Percentiles rank a stretch among this genome's conserved stretches.
These are phyloP conservation scores for Xylaria cubensis DNA, from an alignment of 495 filamentous ascomycete genomes.

Conservation along the genomic window DNA sequence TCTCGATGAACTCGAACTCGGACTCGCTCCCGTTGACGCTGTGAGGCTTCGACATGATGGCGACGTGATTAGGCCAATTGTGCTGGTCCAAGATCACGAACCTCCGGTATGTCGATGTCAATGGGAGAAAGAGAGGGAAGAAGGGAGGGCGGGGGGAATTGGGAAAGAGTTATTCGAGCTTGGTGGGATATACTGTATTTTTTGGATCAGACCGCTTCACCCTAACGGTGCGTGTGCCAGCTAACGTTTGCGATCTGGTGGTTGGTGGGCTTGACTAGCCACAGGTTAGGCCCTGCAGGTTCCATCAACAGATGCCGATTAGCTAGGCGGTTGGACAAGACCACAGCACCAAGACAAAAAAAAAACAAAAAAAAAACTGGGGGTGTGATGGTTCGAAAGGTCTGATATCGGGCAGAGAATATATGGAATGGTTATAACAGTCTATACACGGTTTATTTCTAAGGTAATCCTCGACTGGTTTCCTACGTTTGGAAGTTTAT, in stretches of 20 bases:
- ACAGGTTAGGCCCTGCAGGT: background rate
- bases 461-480: background rate
- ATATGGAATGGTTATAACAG: background rate
- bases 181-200: slow-evolving; percentile 19
- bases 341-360: background rate
- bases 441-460: background rate
- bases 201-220: slow-evolving; percentile 26
- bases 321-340: background rate
- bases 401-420: background rate
- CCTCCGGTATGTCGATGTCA: slow-evolving; percentile 21
- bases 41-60: slow-evolving; percentile 53
- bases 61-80: slow-evolving; percentile 37
- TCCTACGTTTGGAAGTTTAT: too few species aligned
- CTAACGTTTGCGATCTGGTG: slow-evolving; percentile 22
- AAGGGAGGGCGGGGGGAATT: slow-evolving; percentile 10
- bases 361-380: background rate
- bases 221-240: slow-evolving; percentile 25
- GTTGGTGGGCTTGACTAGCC: slow-evolving; percentile 24
- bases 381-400: background rate
- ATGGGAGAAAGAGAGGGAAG: slow-evolving; percentile 16
- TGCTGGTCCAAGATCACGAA: slow-evolving; percentile 30
- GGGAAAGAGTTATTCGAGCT: background rate
- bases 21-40: slow-evolving; percentile 58
- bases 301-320: background rate
- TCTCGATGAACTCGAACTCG: slow-evolving; percentile 79